Percentiles rank a stretch among this genome's conserved stretches.
Conservation (phyloP, 1,284 basidiomycete genomes). For the Trametes pubescens region DNA sequence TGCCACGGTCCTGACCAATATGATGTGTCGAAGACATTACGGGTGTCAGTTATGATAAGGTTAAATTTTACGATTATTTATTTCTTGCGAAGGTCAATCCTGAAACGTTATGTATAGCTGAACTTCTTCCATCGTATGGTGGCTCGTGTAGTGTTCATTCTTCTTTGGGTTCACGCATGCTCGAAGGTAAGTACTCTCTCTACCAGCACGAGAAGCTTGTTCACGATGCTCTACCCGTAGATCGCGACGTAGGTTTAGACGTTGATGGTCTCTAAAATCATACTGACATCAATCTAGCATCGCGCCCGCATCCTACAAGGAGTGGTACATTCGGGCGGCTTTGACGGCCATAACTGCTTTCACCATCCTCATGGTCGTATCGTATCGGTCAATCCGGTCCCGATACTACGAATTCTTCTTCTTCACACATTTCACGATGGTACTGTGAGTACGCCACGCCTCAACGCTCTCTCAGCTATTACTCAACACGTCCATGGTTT, state of each 20-base stretch:
- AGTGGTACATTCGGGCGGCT: slow-evolving; percentile 18
- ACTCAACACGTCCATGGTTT: background rate
- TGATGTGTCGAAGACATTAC: slow-evolving; percentile 53
- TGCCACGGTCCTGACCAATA: background rate
- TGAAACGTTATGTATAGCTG: slow-evolving; percentile 42
- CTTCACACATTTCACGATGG: slow-evolving; percentile 33
- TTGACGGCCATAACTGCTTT: slow-evolving; percentile 28
- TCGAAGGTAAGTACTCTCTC: slow-evolving; percentile 28
- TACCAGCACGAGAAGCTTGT: background rate
- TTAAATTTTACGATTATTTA: background rate
- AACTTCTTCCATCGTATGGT: slow-evolving; percentile 60
- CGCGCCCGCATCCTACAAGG: background rate
- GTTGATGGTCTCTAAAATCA: too few relatives aligned
- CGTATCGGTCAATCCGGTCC: slow-evolving; percentile 33
- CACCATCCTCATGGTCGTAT: slow-evolving; percentile 30
- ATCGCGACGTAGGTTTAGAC: slow-evolving; percentile 40
- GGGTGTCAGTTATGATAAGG: slow-evolving; percentile 67
- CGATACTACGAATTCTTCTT: slow-evolving; percentile 38
- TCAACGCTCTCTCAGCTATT: background rate
- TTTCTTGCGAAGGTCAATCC: background rate
- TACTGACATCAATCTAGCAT: slow-evolving; percentile 6
- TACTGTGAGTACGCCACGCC: slow-evolving; percentile 29
- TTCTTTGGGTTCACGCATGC: slow-evolving; percentile 58
- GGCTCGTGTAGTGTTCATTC: slow-evolving; percentile 53
- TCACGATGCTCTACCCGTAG: slow-evolving; percentile 25